A percentile compares a stretch with the other conserved stretches of the same genome.
Conservation (phyloP, 768 basidiomycete genomes). For the Pisolithus marmoratus region DNA sequence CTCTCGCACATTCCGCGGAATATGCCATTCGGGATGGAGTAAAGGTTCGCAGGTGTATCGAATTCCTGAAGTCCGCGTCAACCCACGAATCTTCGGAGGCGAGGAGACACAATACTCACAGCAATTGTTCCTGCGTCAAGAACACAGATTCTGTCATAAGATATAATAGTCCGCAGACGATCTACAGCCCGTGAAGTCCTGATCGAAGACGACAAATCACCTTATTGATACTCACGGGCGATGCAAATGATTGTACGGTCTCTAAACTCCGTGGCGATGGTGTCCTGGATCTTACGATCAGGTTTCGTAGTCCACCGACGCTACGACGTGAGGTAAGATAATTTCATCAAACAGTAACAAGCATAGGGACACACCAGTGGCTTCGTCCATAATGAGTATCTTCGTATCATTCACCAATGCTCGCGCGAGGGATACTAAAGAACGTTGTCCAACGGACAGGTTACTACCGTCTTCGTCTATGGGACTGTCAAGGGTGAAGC, state of each 20-base stretch:
- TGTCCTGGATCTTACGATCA: conserved; percentile 86
- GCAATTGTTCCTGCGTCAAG: conserved; percentile 76
- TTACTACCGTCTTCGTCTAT: conserved; percentile 88
- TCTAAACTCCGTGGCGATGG: conserved; percentile 77
- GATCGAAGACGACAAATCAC: background rate
- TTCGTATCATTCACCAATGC: conserved; percentile 83
- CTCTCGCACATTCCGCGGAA: conserved; percentile 86
- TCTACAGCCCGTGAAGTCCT: conserved; percentile 36
- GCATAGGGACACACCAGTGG: conserved; percentile 50
- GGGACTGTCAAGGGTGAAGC: conserved; percentile 77
- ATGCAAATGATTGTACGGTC: conserved; percentile 86
- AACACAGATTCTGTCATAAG: conserved; percentile 88
- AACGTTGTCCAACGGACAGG: conserved; percentile 64
- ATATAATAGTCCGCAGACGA: conserved; percentile 80
- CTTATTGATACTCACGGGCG: conserved; percentile 51
- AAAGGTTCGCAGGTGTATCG: conserved; percentile 70
- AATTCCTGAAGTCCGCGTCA: conserved; percentile 51
- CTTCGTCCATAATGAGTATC: conserved; percentile 87
- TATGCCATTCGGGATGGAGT: conserved; percentile 50
- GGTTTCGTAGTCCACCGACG: conserved; percentile 89
- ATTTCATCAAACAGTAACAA: background rate
- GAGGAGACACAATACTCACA: conserved; percentile 33
- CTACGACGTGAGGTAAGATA: conserved; percentile 25
- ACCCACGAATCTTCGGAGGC: background rate
- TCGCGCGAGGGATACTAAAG: conserved; percentile 80